These are phyloP conservation scores for Oryza punctata DNA, from an alignment of 176 grass and related monocot species.

Conservation along the genomic window DNA sequence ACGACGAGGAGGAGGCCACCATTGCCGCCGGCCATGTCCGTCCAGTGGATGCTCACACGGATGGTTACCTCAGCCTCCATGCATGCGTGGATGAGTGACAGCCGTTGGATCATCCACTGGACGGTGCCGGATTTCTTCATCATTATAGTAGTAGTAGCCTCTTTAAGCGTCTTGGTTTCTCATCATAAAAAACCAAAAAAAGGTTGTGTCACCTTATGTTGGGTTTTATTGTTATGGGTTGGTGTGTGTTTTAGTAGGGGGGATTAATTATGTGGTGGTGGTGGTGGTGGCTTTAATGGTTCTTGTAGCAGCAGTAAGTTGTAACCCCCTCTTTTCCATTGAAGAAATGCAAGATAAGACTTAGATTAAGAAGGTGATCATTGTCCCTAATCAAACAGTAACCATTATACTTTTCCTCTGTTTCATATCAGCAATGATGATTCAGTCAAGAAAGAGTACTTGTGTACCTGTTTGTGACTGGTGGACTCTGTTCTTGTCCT, in stretches of 20 bases:
- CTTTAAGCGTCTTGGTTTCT: neutral
- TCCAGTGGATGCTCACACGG: conserved; percentile 67
- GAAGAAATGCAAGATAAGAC: conserved; percentile 38
- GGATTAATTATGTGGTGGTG: conserved; percentile 16
- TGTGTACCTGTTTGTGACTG: neutral
- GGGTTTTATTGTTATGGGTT: conserved; percentile 7
- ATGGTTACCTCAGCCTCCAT: conserved; percentile 32
- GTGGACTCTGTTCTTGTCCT: neutral
- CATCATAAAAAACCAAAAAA: neutral
- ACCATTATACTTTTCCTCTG: neutral
- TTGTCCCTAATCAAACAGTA: neutral
- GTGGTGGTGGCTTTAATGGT: neutral
- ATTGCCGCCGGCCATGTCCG: neutral
- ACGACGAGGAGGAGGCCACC: too few species aligned
- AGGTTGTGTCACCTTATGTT: neutral
- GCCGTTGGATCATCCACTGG: conserved; percentile 71
- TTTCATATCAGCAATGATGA: neutral
- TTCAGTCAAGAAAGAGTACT: neutral
- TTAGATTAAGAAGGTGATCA: neutral
- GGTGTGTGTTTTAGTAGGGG: conserved; percentile 6
- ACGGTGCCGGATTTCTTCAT: conserved; percentile 2
- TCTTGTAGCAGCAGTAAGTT: conserved; percentile 13
- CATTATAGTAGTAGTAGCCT: conserved; percentile 28
- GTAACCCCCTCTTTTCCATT: conserved; percentile 9
- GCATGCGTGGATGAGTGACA: conserved; percentile 40